A percentile compares a stretch with the other conserved stretches of the same genome.
These are phyloP conservation scores for Komagataea norvegica DNA, from an alignment of 1,139 yeast species.

Conservation along the genomic window DNA sequence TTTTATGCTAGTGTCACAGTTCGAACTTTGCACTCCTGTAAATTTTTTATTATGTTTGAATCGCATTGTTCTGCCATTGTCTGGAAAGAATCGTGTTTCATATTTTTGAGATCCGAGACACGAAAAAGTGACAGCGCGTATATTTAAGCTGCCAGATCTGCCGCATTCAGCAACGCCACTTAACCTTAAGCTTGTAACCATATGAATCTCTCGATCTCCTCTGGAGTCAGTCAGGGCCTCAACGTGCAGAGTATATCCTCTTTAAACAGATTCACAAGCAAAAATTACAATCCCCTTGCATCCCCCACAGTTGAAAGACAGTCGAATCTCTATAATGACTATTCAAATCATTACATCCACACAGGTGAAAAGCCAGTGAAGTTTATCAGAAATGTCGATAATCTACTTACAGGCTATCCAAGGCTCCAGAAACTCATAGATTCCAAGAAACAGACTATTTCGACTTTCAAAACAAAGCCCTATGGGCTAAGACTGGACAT, in stretches of 20 bases:
- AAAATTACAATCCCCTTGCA: not conserved
- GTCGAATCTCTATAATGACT: conserved; percentile 45
- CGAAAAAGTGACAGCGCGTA: not conserved
- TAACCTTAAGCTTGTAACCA: too few relatives aligned
- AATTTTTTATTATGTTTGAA: too few relatives aligned
- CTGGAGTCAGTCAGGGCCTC: conserved; percentile 4
- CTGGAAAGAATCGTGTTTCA: too few relatives aligned
- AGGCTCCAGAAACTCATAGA: conserved; percentile 64
- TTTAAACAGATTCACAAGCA: conserved; percentile 6
- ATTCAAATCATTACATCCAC: conserved; percentile 63
- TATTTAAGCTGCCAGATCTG: not conserved
- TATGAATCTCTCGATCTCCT: conserved; percentile 8
- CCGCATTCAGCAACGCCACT: too few relatives aligned
- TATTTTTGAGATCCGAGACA: too few relatives aligned
- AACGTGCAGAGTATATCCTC: conserved; percentile 3
- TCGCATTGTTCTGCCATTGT: too few relatives aligned
- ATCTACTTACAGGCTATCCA: conserved; percentile 81
- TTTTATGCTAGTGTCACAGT: too few relatives aligned
- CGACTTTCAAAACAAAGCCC: conserved; percentile 52
- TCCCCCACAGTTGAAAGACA: too few relatives aligned
- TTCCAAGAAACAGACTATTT: conserved; percentile 50
- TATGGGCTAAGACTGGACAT: conserved; percentile 58
- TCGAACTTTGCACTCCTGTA: too few relatives aligned
- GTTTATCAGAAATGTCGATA: conserved; percentile 57
- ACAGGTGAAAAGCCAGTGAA: conserved; percentile 56